Conservation (phyloP, 495 filamentous ascomycete species). For the Daldinia bambusicola region DNA sequence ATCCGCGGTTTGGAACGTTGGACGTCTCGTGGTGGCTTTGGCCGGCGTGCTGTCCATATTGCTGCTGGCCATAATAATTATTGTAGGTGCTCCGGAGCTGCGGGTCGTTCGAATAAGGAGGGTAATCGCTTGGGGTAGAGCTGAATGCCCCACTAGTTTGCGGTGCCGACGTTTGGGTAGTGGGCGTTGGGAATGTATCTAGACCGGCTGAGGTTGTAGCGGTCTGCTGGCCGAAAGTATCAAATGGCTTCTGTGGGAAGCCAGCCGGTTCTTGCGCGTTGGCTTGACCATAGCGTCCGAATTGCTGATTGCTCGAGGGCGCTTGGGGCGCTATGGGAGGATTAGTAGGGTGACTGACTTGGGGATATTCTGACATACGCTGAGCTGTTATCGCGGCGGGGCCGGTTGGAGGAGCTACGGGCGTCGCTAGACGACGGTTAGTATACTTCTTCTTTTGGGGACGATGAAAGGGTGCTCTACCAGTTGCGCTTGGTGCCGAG, state of each 20-base stretch:
- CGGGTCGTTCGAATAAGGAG: constrained; percentile 85
- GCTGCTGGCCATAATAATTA: constrained; percentile 76
- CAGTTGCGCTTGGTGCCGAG: constrained; percentile 53
- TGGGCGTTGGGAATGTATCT: constrained; percentile 66
- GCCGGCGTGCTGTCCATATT: constrained; percentile 72
- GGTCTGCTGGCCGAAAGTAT: constrained; percentile 82
- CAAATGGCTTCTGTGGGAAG: constrained; percentile 81
- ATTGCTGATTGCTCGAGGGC: constrained; percentile 66
- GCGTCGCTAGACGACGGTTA: constrained; percentile 50
- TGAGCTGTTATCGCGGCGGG: constrained; percentile 48
- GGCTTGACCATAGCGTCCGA: constrained; percentile 73
- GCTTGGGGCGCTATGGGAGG: constrained; percentile 44
- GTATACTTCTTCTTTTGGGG: constrained; percentile 24
- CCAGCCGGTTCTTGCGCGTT: constrained; percentile 68
- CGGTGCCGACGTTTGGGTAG: constrained; percentile 68
- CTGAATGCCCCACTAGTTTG: constrained; percentile 69
- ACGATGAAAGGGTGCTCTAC: constrained; percentile 46
- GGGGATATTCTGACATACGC: constrained; percentile 45
- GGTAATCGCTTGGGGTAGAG: constrained; percentile 82
- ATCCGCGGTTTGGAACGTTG: constrained; percentile 71
- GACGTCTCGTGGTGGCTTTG: constrained; percentile 78
- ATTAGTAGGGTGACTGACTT: constrained; percentile 46
- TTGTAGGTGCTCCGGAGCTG: constrained; percentile 78
- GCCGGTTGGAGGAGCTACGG: constrained; percentile 47
- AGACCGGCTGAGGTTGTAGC: constrained; percentile 56